phyloP scores from a whole-genome alignment of 148 eudicot species.

The Polygonum maritimum region DNA sequence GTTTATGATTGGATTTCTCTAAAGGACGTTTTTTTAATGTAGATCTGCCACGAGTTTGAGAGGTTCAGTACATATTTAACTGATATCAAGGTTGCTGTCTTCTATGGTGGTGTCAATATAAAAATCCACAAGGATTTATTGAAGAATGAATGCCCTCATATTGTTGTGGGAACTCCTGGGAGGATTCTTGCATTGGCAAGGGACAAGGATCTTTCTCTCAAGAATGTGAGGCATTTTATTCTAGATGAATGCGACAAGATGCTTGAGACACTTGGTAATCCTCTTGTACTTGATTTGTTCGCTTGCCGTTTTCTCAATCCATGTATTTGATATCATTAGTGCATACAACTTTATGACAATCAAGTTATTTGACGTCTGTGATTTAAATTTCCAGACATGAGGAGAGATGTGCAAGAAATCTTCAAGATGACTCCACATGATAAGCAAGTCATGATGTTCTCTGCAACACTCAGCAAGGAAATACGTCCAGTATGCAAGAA shows the following conservation, averaged over 20 bases:
- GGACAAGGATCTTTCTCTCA: slow-evolving; percentile 53
- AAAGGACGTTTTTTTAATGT: neutral
- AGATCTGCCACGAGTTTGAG: slow-evolving; percentile 76
- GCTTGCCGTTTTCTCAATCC: neutral
- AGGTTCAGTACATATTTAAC: slow-evolving; percentile 63
- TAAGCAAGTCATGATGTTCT: slow-evolving; percentile 99
- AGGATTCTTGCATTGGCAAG: slow-evolving; percentile 59
- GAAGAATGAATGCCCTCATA: slow-evolving; percentile 69
- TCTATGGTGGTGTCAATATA: slow-evolving; percentile 65
- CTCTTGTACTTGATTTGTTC: neutral
- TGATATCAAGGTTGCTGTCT: slow-evolving; percentile 58
- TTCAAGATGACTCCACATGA: slow-evolving; percentile 99
- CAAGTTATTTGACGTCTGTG: neutral
- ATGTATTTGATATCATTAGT: neutral
- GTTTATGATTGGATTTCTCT: neutral
- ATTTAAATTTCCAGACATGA: slow-evolving; percentile 52
- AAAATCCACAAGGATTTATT: slow-evolving; percentile 64
- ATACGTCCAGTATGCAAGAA: slow-evolving; percentile 98
- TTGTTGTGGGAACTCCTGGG: slow-evolving; percentile 77
- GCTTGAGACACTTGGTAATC: slow-evolving; percentile 67
- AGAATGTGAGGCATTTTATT: slow-evolving; percentile 62
- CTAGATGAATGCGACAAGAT: slow-evolving; percentile 81
- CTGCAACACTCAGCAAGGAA: slow-evolving; percentile 94
- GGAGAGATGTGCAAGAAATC: slow-evolving; percentile 91
- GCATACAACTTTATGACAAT: neutral